Base-by-base conservation (phyloP, 2,329 filamentous ascomycete species). In the Aspergillus quadrilineatus region DNA sequence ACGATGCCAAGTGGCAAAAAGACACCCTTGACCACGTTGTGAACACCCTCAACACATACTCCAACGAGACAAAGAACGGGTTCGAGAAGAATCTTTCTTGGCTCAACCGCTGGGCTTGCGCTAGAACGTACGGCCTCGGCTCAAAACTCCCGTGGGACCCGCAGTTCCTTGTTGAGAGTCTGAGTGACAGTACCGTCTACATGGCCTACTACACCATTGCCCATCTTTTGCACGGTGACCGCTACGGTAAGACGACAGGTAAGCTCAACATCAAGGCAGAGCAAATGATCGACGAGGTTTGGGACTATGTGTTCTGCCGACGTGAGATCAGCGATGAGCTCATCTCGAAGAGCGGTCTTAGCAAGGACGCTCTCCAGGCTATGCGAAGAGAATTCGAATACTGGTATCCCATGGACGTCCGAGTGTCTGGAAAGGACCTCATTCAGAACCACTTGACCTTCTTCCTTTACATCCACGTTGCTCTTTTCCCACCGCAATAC, bases 101-200 rank as follows among this genome's bases (percentile, higher is more conserved):
- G 94, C 82, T 99, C 60, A 91, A 90, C 72, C 90, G 94, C 73
- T 99, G 94, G 94, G 93, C 94, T 42, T 97, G 92, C 70, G 90
- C 91, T 50, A 84, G 94, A 72, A 90, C 89, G 7, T 99, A 92
- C 66, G 94, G 94, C 71, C 83, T 97, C 47, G 94, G 94, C 46
- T 94, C 93, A 4, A 94, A 92, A 77, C 85, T 99, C 45, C 94
- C 94, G 8, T 99, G 94, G 92, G 94, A 97, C 67, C 83, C 85
- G 53, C 83, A 89, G 63, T 94, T 95, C 79, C 82, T 97, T 57
- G 94, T 99, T 1, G 94, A 99, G 79, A 89, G 86, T 79, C 81
- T 97, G 75, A 91, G 86, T 66, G 93, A 99, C 75, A 92, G 88
- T 52, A 97, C 94, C 6, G 85, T 97, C 66, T 99, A 99, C 79